These are phyloP conservation scores for Penicillium crustosum DNA, from an alignment of 2,329 filamentous ascomycete species.

Conservation along the genomic window DNA sequence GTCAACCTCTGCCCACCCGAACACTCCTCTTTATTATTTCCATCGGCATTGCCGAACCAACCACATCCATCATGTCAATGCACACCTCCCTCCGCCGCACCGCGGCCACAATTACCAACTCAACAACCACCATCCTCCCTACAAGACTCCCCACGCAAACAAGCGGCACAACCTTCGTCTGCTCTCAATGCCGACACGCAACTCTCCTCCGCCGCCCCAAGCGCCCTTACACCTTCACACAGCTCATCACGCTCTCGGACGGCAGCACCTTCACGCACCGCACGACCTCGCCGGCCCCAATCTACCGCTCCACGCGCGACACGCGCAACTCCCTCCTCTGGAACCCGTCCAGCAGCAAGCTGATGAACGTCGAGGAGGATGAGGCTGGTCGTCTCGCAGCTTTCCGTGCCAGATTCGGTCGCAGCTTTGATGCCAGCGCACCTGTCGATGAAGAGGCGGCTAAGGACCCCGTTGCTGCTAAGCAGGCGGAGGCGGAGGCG, in stretches of 20 bases:
- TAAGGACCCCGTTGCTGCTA: conserved; percentile 16
- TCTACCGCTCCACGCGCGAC: conserved; percentile 71
- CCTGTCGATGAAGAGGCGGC: conserved; percentile 20
- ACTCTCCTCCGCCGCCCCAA: conserved; percentile 85
- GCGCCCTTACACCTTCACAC: conserved; percentile 95
- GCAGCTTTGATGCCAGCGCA: conserved; percentile 69
- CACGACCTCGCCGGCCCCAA: conserved; percentile 53
- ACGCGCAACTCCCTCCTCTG: conserved; percentile 85
- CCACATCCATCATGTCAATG: conserved; percentile 34
- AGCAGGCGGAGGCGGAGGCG: conserved; percentile 43
- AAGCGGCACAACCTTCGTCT: conserved; percentile 44
- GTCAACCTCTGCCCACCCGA: not conserved
- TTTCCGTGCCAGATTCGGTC: conserved; percentile 81
- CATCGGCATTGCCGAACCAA: not conserved
- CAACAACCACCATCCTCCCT: conserved; percentile 37
- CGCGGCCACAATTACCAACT: conserved; percentile 29
- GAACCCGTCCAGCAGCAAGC: conserved; percentile 79
- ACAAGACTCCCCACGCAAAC: conserved; percentile 33
- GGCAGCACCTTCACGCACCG: conserved; percentile 69
- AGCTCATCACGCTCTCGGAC: conserved; percentile 88
- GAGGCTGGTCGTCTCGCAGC: conserved; percentile 86
- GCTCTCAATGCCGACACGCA: conserved; percentile 71
- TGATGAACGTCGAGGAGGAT: conserved; percentile 89
- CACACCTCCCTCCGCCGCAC: conserved; percentile 39
- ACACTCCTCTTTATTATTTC: not conserved